Base-by-base conservation (phyloP, 2,329 filamentous ascomycete species). In the Microsporum audouinii region DNA sequence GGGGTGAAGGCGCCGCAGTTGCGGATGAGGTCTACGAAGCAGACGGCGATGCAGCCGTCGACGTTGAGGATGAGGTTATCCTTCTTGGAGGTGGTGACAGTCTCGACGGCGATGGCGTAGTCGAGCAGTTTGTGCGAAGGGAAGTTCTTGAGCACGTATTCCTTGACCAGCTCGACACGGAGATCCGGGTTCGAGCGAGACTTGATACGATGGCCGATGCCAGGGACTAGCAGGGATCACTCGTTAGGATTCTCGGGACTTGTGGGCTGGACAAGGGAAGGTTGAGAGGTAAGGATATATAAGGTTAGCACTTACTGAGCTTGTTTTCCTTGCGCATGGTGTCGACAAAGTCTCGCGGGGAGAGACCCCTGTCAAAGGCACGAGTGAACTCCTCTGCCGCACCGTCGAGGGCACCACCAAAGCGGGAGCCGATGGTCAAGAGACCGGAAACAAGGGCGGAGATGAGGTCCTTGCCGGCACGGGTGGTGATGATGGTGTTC, bases 401-500 rank as follows among this genome's bases (percentile, higher is more conserved):
- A 70, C 94, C 94, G 73, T 99, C 94, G 66, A 97, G 87, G 66
- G 94, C 94, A 86, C 94, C 94, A 84, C 94, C 94, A 77, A 99
- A 99, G 66, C 94, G 88, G 63, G 92, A 96, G 73, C 94, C 94
- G 71, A 99, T 99, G 70, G 94, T 99, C 74, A 99, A 82, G 60
- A 99, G 88, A 90, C 94, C 94, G 71, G 89, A 89, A 62, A 99
- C 94, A 65, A 99, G 84, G 56, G 94, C 88, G 71, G 87, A 91
- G 81, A 99, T 97, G 69, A 99, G 81, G 75, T 99, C 94, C 84
- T 99, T 99, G 77, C 94, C 94, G 66, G 94, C 94, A 88, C 94
- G 89, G 63, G 94, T 99, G 65, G 94, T 99, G 76, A 99, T 97
- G 77, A 99, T 99, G 76, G 94, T 99, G 87, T 99, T 99, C 94